Evolutionary conservation across 2,329 filamentous ascomycete species (phyloP).

Genomic region (Colletotrichum musae): DNA sequence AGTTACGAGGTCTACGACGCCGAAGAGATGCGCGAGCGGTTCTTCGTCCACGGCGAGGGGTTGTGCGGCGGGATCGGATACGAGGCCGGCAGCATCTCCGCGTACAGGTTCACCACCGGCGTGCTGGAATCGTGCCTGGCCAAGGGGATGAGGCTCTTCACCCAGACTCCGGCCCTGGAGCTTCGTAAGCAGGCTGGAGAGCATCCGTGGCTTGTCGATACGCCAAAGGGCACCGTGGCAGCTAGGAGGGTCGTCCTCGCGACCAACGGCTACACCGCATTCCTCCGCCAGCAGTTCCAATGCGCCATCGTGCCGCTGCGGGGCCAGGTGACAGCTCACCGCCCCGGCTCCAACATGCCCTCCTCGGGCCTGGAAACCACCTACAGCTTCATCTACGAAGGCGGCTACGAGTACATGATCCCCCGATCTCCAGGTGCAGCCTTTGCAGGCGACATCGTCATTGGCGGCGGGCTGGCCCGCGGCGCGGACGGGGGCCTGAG

Average conservation of each 20-base stretch:
- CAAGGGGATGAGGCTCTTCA: slow-evolving; percentile 35
- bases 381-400: slow-evolving; percentile 73
- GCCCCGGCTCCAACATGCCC: slow-evolving; percentile 53
- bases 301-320: slow-evolving; percentile 44
- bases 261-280: slow-evolving; percentile 49
- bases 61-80: slow-evolving; percentile 65
- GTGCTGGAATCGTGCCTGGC: slow-evolving; percentile 34
- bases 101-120: slow-evolving; percentile 53
- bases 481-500: slow-evolving; percentile 57
- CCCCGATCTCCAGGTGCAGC: slow-evolving; percentile 63
- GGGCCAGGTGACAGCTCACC: slow-evolving; percentile 45
- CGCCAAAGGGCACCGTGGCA: slow-evolving; percentile 43
- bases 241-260: slow-evolving; percentile 45
- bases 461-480: slow-evolving; percentile 70
- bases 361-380: slow-evolving; percentile 60
- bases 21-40: slow-evolving; percentile 55
- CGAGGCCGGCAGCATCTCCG: slow-evolving; percentile 57
- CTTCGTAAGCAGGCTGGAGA: slow-evolving; percentile 1
- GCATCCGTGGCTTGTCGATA: slow-evolving; percentile 39
- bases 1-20: slow-evolving; percentile 60
- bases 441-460: slow-evolving; percentile 68
- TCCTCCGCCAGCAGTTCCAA: slow-evolving; percentile 43
- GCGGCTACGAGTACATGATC: slow-evolving; percentile 79
- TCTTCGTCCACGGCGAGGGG: slow-evolving; percentile 45
- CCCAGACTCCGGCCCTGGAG: slow-evolving; percentile 27